These are phyloP conservation scores for Fistulifera solaris DNA, from an alignment of 108 stramenopile species.

Conservation along the genomic window DNA sequence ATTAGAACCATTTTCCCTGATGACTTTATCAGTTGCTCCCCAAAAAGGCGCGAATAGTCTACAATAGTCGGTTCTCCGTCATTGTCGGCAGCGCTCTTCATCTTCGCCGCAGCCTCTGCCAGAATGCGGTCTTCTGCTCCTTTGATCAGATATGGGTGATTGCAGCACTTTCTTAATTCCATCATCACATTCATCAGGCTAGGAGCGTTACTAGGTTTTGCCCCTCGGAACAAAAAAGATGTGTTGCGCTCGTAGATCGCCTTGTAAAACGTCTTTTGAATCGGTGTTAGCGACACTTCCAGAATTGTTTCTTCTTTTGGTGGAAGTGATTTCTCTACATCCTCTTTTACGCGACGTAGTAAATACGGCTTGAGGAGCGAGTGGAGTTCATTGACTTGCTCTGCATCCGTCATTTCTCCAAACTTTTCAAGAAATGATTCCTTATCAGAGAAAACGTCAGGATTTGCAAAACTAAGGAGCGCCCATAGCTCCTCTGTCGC, in stretches of 20 bases:
- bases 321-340: slow-evolving; percentile 93
- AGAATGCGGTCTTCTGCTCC: slow-evolving; percentile 83
- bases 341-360: slow-evolving; percentile 94
- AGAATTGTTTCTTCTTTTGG: slow-evolving; percentile 97
- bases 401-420: slow-evolving; percentile 71
- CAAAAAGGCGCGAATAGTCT: slow-evolving; percentile 59
- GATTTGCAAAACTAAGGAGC: slow-evolving; percentile 77
- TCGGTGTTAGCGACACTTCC: slow-evolving; percentile 89
- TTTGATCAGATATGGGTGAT: slow-evolving; percentile 83
- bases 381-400: slow-evolving; percentile 88
- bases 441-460: slow-evolving; percentile 46
- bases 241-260: slow-evolving; percentile 96
- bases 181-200: slow-evolving; percentile 96
- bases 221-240: slow-evolving; percentile 72
- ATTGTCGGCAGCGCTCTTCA: slow-evolving; percentile 17
- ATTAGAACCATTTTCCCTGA: slow-evolving; percentile 86
- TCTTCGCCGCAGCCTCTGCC: slow-evolving; percentile 47
- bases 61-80: slow-evolving; percentile 3
- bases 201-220: slow-evolving; percentile 75
- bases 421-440: slow-evolving; percentile 76
- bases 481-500: slow-evolving; percentile 94
- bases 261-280: slow-evolving; percentile 96
- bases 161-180: slow-evolving; percentile 96
- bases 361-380: slow-evolving; percentile 87
- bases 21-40: slow-evolving; percentile 77